These are phyloP conservation scores for Globisporangium mamillatum DNA, from an alignment of 352 stramenopile species.

Conservation along the genomic window DNA sequence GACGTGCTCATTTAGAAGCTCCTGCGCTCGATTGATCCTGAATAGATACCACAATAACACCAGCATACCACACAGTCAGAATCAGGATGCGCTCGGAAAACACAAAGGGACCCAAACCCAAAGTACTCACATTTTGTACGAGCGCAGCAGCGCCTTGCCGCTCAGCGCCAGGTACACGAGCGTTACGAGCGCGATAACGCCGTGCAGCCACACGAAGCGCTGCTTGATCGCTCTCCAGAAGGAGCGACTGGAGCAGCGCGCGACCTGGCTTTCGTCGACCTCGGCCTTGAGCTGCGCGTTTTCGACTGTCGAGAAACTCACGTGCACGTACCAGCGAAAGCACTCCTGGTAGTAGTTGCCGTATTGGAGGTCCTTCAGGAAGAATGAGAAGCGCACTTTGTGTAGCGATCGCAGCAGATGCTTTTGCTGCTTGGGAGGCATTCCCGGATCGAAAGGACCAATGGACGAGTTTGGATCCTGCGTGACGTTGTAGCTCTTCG, in stretches of 20 bases:
- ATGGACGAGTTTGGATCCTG: conserved; percentile 25
- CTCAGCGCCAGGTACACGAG: conserved; percentile 67
- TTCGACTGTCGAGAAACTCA: conserved; percentile 48
- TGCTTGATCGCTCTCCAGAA: conserved; percentile 58
- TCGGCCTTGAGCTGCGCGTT: conserved; percentile 44
- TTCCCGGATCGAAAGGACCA: conserved; percentile 55
- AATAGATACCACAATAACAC: background rate
- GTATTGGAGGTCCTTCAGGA: conserved; percentile 67
- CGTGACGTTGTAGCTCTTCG: conserved; percentile 44
- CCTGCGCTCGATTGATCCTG: conserved; percentile 18
- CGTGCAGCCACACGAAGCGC: conserved; percentile 77
- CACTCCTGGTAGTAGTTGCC: conserved; percentile 80
- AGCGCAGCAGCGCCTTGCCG: conserved; percentile 49
- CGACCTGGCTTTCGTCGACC: conserved; percentile 62
- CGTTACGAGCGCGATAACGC: conserved; percentile 44
- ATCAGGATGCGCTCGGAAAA: background rate
- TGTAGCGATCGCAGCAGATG: conserved; percentile 51
- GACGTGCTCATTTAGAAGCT: conserved; percentile 14
- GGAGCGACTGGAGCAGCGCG: conserved; percentile 37
- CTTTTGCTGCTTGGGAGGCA: conserved; percentile 33
- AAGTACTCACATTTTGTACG: conserved; percentile 39
- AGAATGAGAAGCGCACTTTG: conserved; percentile 46
- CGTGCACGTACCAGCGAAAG: conserved; percentile 76
- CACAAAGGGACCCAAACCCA: background rate
- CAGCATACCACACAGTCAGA: background rate